Evolutionary conservation across 768 basidiomycete species (phyloP), one percentile per base, ranked within the genome.

Genomic region (Pulveroboletus frians): DNA sequence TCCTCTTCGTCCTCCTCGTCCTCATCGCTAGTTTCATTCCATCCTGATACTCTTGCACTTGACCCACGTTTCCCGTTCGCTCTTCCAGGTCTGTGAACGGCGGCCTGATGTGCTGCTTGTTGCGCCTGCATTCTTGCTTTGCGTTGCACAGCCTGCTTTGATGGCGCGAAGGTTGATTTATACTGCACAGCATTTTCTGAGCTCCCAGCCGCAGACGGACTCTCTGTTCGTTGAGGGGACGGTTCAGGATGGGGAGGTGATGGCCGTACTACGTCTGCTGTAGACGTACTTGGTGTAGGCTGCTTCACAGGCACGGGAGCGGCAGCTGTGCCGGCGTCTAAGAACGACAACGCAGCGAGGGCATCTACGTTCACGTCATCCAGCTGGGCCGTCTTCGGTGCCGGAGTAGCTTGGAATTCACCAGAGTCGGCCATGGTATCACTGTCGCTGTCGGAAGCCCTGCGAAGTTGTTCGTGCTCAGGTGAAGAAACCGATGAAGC

Each of bases 131-230:
- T 76, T 62, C 87, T 89, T 8, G 88, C 87, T 58, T 88, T 86
- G 46, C 95, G 78, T 62, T 97, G 85, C 18, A 82, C 81, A 34
- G 92, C 92, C 54, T 85, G 81, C 60, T 80, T 87, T 15, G 87
- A 89, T 2, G 85, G 85, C 0, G 92, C 88, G 63, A 97, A 97
- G 4, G 94, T 92, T 0, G 92, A 94, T 46, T 81, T 83, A 70
- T 78, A 87, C 46, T 80, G 78, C 1, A 68, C 56, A 36, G 49
- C 57, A 17, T 64, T 63, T 37, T 66, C 69, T 13, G 64, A 52
- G 43, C 53, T 52, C 38, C n/a, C 66, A 7, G 56, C 38, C n/a
- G 46, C 27, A 4, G 47, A 34, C 15, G 55, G 45, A 40, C 46
- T 45, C 61, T 73, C 69, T 37, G 70, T 51, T 18, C 73, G 74